These are phyloP conservation scores for Talaromyces amestolkiae DNA, from an alignment of 2,329 filamentous ascomycete species.

Conservation along the genomic window DNA sequence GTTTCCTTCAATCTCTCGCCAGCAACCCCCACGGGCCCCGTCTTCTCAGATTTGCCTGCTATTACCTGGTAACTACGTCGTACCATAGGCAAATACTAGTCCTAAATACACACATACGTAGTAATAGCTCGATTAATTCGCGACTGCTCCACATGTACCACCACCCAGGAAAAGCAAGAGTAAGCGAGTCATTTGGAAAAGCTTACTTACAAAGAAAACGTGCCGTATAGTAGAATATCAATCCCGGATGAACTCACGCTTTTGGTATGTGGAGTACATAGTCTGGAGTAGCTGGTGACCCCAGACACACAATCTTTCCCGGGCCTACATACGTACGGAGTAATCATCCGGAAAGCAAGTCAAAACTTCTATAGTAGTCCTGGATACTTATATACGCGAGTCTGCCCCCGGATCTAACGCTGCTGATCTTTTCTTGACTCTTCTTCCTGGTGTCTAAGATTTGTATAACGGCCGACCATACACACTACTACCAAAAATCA, in stretches of 20 bases:
- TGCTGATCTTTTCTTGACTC: conserved; percentile 4
- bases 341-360: too few relatives aligned
- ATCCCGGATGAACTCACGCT: neutral
- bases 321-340: neutral
- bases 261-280: neutral
- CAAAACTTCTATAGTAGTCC: too few relatives aligned
- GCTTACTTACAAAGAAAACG: neutral
- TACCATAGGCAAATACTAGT: neutral
- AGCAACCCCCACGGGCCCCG: conserved; percentile 1
- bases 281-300: neutral
- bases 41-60: neutral
- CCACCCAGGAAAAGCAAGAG: neutral
- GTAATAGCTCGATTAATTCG: neutral
- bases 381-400: neutral
- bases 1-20: neutral
- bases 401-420: neutral
- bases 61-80: neutral
- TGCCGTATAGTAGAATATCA: neutral
- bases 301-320: neutral
- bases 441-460: neutral
- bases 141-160: neutral
- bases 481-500: neutral
- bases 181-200: neutral
- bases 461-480: neutral
- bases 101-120: neutral